These are phyloP conservation scores for Fonsecaea pedrosoi DNA, from an alignment of 2,329 filamentous ascomycete species.

Conservation along the genomic window DNA sequence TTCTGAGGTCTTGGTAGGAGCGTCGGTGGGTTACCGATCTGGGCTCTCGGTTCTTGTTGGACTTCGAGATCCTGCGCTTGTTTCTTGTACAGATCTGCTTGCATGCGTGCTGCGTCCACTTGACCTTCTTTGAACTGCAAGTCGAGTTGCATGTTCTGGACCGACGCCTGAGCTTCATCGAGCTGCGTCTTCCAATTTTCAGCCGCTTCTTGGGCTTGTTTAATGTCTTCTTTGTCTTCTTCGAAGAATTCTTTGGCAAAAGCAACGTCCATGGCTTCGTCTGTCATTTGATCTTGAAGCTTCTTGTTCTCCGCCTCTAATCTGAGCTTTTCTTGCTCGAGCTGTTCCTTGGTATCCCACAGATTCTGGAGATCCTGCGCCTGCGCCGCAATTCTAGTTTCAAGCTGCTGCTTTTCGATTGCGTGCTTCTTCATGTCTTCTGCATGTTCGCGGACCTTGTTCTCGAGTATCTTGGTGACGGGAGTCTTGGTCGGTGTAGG, in stretches of 20 bases:
- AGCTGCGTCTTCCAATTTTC: background rate
- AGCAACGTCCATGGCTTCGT: background rate
- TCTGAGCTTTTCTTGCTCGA: background rate
- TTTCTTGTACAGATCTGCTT: constrained; percentile 5
- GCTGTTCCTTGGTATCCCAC: background rate
- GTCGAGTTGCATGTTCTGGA: constrained; percentile 2
- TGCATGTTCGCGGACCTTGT: background rate
- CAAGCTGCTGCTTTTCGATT: background rate
- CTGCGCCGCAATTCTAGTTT: background rate
- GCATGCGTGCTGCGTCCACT: background rate
- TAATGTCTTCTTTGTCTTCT: background rate
- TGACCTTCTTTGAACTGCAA: background rate
- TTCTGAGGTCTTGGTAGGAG: background rate
- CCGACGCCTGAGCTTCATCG: background rate
- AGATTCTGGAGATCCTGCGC: background rate
- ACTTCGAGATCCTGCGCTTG: background rate
- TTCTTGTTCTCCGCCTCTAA: constrained; percentile 7
- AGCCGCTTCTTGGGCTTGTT: background rate
- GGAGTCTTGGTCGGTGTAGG: background rate
- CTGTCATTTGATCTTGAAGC: background rate
- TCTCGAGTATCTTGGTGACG: background rate
- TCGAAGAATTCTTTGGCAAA: background rate
- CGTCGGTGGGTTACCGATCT: background rate
- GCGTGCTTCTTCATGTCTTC: background rate
- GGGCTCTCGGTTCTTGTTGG: background rate